Percentiles rank a stretch among this genome's conserved stretches.
phyloP scores from a whole-genome alignment of 208 protist species.

The Wallacemonas rigidus region DNA sequence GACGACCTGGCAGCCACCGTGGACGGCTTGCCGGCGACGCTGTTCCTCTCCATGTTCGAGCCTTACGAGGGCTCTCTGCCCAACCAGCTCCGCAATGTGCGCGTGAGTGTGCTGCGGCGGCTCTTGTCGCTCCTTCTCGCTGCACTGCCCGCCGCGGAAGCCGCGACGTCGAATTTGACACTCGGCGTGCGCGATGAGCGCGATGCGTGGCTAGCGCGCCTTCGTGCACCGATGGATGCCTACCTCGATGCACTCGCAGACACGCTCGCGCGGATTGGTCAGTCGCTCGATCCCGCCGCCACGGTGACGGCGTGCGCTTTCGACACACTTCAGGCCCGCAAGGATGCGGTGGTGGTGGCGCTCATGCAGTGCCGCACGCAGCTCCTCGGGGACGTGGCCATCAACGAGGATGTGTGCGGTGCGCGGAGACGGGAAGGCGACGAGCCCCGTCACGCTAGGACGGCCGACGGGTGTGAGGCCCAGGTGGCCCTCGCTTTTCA shows the following conservation, averaged over 20 bases:
- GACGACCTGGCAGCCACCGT: conserved; percentile 23
- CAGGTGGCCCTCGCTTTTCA: conserved; percentile 22
- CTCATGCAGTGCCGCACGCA: conserved; percentile 3
- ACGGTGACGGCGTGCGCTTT: conserved; percentile 22
- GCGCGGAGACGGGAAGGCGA: neutral
- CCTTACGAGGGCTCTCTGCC: conserved; percentile 33
- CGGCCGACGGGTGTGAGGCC: conserved; percentile 13
- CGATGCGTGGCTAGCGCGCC: conserved; percentile 20
- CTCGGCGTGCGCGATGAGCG: conserved; percentile 22
- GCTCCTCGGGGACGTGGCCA: neutral
- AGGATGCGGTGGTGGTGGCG: conserved; percentile 28
- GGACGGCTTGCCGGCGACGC: conserved; percentile 9
- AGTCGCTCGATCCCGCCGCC: conserved; percentile 21
- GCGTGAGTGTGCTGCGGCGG: conserved; percentile 36
- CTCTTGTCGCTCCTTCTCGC: conserved; percentile 49
- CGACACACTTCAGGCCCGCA: conserved; percentile 22
- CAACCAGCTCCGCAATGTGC: conserved; percentile 47
- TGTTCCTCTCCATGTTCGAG: conserved; percentile 32
- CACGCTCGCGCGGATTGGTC: conserved; percentile 22
- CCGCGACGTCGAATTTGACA: conserved; percentile 29
- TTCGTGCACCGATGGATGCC: conserved; percentile 31
- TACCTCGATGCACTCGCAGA: conserved; percentile 36
- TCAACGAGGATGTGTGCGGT: too few species aligned
- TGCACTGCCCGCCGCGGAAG: conserved; percentile 25
- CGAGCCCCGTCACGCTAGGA: neutral